phyloP scores from a whole-genome alignment of 345 rosid genomes.

The Pelargonium nanum region DNA sequence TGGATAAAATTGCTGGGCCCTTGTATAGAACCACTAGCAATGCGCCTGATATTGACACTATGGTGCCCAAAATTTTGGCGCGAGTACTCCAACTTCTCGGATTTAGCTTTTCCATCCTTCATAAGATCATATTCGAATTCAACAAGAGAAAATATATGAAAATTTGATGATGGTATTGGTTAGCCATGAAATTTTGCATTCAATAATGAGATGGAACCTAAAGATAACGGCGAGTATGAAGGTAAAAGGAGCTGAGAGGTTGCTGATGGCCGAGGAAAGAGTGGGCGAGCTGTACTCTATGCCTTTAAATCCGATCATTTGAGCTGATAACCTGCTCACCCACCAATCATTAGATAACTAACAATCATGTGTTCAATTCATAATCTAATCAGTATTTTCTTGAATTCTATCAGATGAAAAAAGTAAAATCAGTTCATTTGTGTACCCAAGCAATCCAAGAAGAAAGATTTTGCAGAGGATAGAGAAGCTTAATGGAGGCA shows the following conservation, averaged over 20 bases:
- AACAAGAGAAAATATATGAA: background rate
- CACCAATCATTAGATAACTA: too few species aligned
- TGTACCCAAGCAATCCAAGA: constrained; percentile 25
- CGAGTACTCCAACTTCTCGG: constrained; percentile 12
- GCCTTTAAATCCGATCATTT: constrained; percentile 21
- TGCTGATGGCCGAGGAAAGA: constrained; percentile 36
- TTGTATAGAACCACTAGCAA: constrained; percentile 21
- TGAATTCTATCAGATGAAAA: too few species aligned
- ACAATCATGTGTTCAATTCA: too few species aligned
- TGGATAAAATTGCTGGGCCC: constrained; percentile 17
- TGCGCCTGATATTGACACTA: constrained; percentile 28
- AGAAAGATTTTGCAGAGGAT: constrained; percentile 18
- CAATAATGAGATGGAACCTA: background rate
- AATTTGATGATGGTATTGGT: background rate
- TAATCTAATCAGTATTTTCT: background rate
- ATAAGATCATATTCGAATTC: background rate
- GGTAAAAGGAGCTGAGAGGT: constrained; percentile 35
- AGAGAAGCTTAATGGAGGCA: constrained; percentile 15
- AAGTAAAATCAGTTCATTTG: background rate
- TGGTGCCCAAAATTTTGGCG: constrained; percentile 21
- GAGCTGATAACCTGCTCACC: constrained; percentile 15
- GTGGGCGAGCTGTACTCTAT: constrained; percentile 31
- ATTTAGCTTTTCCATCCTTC: constrained; percentile 31
- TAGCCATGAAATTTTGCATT: background rate
- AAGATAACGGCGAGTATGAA: constrained; percentile 13